phyloP scores from a whole-genome alignment of 805 yeast species.

The Candida manassasensis region DNA sequence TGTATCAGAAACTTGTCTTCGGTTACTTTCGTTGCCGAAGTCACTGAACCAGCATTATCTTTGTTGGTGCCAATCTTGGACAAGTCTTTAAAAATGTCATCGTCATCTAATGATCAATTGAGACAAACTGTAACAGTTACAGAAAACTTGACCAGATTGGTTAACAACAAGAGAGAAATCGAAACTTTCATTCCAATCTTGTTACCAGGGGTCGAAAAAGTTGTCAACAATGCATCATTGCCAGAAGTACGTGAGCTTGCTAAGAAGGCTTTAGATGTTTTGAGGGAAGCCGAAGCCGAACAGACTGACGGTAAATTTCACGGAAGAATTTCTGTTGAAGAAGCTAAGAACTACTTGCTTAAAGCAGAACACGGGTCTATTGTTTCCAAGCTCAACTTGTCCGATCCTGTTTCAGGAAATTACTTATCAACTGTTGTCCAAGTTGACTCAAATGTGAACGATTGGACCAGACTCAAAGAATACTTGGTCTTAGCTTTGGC shows the following conservation, averaged over 20 bases:
- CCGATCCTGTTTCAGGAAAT: conserved; percentile 35
- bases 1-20: conserved; percentile 87
- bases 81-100: conserved; percentile 79
- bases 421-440: conserved; percentile 45
- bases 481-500: conserved; percentile 40
- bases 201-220: conserved; percentile 88
- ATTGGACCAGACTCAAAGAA: conserved; percentile 47
- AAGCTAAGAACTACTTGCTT: conserved; percentile 44
- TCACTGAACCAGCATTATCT: conserved; percentile 91
- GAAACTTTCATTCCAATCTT: conserved; percentile 80
- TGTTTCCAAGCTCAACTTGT: conserved; percentile 8
- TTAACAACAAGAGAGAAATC: conserved; percentile 88
- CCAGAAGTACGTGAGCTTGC: conserved; percentile 97
- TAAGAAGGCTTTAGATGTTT: conserved; percentile 73
- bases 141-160: conserved; percentile 92
- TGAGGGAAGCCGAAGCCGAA: conserved; percentile 73
- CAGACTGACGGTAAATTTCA: conserved; percentile 68
- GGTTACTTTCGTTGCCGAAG: conserved; percentile 97
- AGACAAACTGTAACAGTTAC: conserved; percentile 96
- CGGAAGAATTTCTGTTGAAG: conserved; percentile 60
- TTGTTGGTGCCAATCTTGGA: conserved; percentile 87
- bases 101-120: conserved; percentile 91
- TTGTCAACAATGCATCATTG: conserved; percentile 81
- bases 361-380: conserved; percentile 12
- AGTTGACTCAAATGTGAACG: conserved; percentile 41